Base-by-base conservation (phyloP, 345 rosid genomes). In the Melaleuca quinquenervia region DNA sequence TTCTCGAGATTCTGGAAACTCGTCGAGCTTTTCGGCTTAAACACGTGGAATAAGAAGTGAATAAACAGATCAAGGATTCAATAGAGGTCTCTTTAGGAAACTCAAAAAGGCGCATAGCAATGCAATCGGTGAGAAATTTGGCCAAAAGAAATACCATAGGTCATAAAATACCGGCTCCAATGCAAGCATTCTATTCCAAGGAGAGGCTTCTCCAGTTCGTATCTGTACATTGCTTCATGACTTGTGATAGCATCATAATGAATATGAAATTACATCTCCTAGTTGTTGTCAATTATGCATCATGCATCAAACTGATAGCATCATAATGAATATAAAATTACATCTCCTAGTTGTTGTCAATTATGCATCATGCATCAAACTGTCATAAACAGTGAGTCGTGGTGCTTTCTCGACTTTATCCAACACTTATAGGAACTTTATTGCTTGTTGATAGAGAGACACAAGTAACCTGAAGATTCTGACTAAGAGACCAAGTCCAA, bases 1-100 rank as follows among this genome's bases (percentile, higher is more conserved):
- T 85, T 92, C 86, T 87, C 87, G 10, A 27, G 51, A 21, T 48
- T 92, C 15, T 91, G 93, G 94, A 86, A 84, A 84, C 56, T 91
- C 80, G 50, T 87, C 27, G 64, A 84, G 54, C 52, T 83, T 36
- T 89, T 92, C 14, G 75, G 90, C 48, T 84, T 87, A 83, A 82
- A 85, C 52, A 51, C 11, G 16, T 11, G n/a, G 87, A 84, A 58
- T 51, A 64, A 51, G 56, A 50, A 85, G 64, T 83, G 84, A 45
- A n/a, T 32, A 85, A 83, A 24, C 84, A 52, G 53, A 82, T 3
- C 22, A 27, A 83, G 58, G 48, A 83, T 70, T 32, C 1, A 11
- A 51, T 1, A 32, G 55, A 27, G 84, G 49, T 70, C 80, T 18
- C 45, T 64, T 64, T 8, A 8, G 5, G 48, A 70, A 70, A 70